phyloP scores from a whole-genome alignment of 495 filamentous ascomycete species.

The Penicillium ochrochloron region DNA sequence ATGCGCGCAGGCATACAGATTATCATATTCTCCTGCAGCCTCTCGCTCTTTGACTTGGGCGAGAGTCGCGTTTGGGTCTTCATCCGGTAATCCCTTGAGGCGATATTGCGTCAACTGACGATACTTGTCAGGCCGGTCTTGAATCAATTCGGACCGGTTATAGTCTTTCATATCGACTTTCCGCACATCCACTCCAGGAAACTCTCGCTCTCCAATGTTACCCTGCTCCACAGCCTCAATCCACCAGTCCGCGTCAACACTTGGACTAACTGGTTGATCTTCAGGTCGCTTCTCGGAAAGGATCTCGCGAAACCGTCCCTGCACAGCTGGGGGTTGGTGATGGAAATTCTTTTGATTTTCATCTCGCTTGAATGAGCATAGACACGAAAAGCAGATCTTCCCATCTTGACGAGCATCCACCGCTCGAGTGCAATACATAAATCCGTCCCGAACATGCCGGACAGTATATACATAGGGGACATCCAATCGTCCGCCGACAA shows the following conservation, averaged over 20 bases:
- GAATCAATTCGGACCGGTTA: constrained; percentile 50
- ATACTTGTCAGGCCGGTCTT: constrained; percentile 52
- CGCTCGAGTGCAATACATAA: constrained; percentile 60
- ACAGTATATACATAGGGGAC: constrained; percentile 66
- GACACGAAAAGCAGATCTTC: constrained; percentile 61
- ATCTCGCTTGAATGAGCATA: constrained; percentile 65
- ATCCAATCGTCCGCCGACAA: constrained; percentile 54
- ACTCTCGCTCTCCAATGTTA: constrained; percentile 42
- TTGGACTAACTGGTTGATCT: constrained; percentile 43
- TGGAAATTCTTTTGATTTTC: constrained; percentile 39
- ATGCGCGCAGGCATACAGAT: constrained; percentile 66
- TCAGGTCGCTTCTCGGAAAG: constrained; percentile 46
- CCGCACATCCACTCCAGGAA: constrained; percentile 63
- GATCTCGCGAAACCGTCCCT: constrained; percentile 42
- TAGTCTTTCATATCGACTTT: constrained; percentile 66
- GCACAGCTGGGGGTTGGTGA: constrained; percentile 46
- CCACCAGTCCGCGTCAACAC: constrained; percentile 55
- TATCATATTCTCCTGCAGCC: constrained; percentile 46
- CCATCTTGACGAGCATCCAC: constrained; percentile 57
- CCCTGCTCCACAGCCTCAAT: constrained; percentile 32
- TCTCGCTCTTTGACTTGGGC: constrained; percentile 30
- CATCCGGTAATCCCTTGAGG: constrained; percentile 48
- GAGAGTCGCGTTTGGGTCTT: constrained; percentile 19
- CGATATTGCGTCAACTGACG: constrained; percentile 65
- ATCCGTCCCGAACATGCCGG: constrained; percentile 56